Base-by-base conservation (phyloP, 352 stramenopile species). In the Phytophthora pistaciae region DNA sequence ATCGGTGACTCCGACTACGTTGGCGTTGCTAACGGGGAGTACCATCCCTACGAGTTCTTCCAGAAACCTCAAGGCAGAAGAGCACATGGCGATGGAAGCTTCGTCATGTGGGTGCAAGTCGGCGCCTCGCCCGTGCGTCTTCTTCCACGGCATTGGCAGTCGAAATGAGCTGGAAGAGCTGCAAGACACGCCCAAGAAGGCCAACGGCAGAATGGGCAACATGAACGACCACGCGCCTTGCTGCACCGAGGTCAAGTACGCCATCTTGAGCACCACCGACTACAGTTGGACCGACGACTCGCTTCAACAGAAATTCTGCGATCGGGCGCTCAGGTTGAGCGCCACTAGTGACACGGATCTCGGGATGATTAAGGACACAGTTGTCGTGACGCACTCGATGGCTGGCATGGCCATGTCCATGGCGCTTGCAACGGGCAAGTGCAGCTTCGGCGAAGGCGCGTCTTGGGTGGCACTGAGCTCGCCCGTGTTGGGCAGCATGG, bases 321-420 rank as follows among this genome's bases (percentile, higher is more conserved):
- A 70, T 11, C 70, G 54, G 5, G 59, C 70, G 3, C 40, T 73
- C 13, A 18, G 44, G n/a, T 33, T 33, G 3, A 73, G 59, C n/a
- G 25, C 56, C 21, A 42, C 49, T 14, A 69, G 49, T 23, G 36
- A 66, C 25, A 38, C 54, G 13, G 42, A 58, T 2, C 11, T 38
- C 8, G 46, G 25, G 0, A 20, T 20, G 0, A 64, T 77, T n/a
- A 65, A 69, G 3, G 49, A 77, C n/a, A 77, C 70, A 0, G 56
- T 77, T 1, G 56, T 77, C 18, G 48, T 77, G 11, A 74, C 70
- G 1, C 60, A 77, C 16, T 77, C 64, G 3, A 66, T 70, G 57
- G 64, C 59, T n/a, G 54, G 64, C 5, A 27, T 77, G 5, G 59
- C 64, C 13, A 70, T 77, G 64, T 57, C 70, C 3, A 68, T 68